Conservation (phyloP, 176 grass and related monocot genomes). For the Carex scoparia region DNA sequence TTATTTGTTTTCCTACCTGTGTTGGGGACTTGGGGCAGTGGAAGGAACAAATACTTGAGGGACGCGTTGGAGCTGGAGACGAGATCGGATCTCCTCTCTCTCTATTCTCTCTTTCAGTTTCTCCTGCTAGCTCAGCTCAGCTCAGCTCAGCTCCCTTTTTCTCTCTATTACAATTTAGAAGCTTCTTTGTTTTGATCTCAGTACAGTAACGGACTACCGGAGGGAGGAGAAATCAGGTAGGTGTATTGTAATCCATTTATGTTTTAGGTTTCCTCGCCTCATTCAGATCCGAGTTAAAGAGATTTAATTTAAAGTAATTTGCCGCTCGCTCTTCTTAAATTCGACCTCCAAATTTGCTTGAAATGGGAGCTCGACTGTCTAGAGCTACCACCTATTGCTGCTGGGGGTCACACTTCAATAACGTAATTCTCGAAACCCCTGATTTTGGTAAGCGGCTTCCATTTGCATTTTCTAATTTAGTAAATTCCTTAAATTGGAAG, state of each 20-base stretch:
- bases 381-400: conserved; percentile 46
- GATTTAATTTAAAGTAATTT: conserved; percentile 16
- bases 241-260: background rate
- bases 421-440: conserved; percentile 33
- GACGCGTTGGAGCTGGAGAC: conserved; percentile 20
- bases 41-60: background rate
- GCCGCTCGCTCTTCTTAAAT: background rate
- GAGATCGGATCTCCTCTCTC: conserved; percentile 52
- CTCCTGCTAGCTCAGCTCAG: background rate
- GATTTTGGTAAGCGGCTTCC: conserved; percentile 42
- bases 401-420: conserved; percentile 49
- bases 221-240: background rate
- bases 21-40: no score
- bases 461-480: conserved; percentile 16
- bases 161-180: background rate
- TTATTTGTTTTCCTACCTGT: background rate
- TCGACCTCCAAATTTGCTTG: conserved; percentile 24
- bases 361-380: conserved; percentile 70
- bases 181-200: background rate
- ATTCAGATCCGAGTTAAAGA: conserved; percentile 5
- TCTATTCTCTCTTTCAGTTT: background rate
- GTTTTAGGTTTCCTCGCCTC: background rate
- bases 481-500: conserved; percentile 14
- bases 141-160: background rate
- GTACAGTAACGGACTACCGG: background rate